These are phyloP conservation scores for Pythium rishiriense DNA, from an alignment of 352 stramenopile genomes.

Conservation along the genomic window DNA sequence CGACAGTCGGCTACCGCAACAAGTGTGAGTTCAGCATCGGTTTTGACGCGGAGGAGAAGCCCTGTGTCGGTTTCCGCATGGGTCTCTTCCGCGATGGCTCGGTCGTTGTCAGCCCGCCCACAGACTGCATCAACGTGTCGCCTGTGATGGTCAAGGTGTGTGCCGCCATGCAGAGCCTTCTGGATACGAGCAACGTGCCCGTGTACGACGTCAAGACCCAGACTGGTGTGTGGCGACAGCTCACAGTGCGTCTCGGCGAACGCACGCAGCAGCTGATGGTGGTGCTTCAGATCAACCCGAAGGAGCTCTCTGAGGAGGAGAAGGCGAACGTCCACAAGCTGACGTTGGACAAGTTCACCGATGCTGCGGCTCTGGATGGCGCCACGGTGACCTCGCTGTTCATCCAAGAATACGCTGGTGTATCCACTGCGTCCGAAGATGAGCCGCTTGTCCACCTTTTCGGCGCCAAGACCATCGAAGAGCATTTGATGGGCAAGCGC, in stretches of 20 bases:
- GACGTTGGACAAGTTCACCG: constrained; percentile 48
- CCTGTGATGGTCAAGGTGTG: constrained; percentile 82
- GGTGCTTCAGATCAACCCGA: constrained; percentile 73
- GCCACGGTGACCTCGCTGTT: constrained; percentile 87
- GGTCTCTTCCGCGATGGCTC: constrained; percentile 80
- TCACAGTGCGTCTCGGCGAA: constrained; percentile 74
- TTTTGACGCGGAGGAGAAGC: constrained; percentile 67
- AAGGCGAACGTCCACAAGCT: constrained; percentile 41
- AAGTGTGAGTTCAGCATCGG: constrained; percentile 98
- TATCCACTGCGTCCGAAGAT: constrained; percentile 88
- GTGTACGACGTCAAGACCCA: constrained; percentile 79
- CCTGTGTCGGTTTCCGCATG: constrained; percentile 87
- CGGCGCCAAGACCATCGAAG: constrained; percentile 73
- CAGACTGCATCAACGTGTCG: constrained; percentile 80
- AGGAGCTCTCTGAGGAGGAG: constrained; percentile 36
- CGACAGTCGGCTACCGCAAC: constrained; percentile 93
- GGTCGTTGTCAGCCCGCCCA: constrained; percentile 62
- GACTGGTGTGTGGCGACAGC: constrained; percentile 68
- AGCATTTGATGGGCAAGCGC: constrained; percentile 83
- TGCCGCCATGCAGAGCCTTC: constrained; percentile 55
- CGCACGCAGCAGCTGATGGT: constrained; percentile 76
- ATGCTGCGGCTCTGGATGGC: constrained; percentile 18
- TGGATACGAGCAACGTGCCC: constrained; percentile 54
- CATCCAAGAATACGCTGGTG: constrained; percentile 91
- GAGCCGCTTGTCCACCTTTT: constrained; percentile 84